Evolutionary conservation across 164 flowering plant genomes (phyloP), one percentile per base, ranked within the genome.

Genomic region (Vitis rupestris): DNA sequence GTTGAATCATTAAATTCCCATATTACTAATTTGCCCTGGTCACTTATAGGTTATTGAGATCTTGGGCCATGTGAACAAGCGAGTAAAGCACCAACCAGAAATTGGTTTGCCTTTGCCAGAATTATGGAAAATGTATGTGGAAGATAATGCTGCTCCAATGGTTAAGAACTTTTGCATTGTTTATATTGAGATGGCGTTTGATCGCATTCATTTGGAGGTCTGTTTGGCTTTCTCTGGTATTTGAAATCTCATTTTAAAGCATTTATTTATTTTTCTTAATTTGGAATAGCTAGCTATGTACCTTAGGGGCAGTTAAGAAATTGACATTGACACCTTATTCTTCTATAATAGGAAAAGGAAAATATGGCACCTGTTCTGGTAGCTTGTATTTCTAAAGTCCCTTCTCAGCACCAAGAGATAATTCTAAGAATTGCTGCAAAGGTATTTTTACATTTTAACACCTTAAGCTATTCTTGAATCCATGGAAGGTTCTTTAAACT

Each of bases 121-220:
- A 57, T 74, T 95, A 55, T 93, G 97, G 99, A 82, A 79, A 62
- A 67, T 88, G 77, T 95, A 85, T 71, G 70, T 72, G 44, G 93
- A 88, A 73, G 67, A 76, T 50, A 71, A 69, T 78, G 79, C 90
- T 68, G 75, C 84, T 68, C 84, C 89, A 8, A 90, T 95, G 93
- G 97, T 93, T 60, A 87, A 79, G 76, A 95, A 95, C 73, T 95
- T 95, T 60, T 91, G 94, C 79, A 88, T 91, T 66, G 83, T 95
- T 27, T 95, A 95, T 69, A 86, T 95, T 76, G 99, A 95, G 81
- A 95, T 93, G 99, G 97, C 92, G 69, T 85, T 91, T 82, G 97
- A 91, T 53, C 98, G 93, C 68, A 75, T 78, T 50, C 19, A 53
- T 63, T 8, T 61, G 47, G 86, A 91, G 99, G 99, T 94, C 14